Evolutionary conservation across 768 basidiomycete genomes (phyloP).

Genomic region (Suillus lakei): DNA sequence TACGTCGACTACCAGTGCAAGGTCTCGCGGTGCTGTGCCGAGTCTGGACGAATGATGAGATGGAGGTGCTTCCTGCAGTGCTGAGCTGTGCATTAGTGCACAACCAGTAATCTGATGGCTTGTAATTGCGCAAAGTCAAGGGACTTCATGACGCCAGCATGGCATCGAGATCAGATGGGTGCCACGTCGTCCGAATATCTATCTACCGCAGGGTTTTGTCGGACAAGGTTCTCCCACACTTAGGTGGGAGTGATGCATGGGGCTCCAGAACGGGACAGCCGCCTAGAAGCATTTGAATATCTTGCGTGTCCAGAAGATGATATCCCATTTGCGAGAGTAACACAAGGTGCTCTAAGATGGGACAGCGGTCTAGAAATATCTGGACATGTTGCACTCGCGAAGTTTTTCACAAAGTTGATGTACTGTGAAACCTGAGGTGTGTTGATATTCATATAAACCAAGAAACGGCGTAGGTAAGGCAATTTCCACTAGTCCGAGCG

Average conservation of each 20-base stretch:
- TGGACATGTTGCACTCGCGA: background rate
- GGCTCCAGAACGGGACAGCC: no score
- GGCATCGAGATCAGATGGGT: no score
- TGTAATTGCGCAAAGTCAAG: background rate
- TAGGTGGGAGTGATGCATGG: no score
- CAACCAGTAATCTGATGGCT: background rate
- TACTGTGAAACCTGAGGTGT: background rate
- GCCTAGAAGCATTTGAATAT: no score
- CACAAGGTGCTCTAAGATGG: background rate
- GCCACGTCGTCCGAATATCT: slow-evolving; percentile 7
- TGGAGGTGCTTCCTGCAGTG: background rate
- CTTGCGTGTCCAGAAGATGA: no score
- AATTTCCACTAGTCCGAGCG: no score
- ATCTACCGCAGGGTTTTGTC: background rate
- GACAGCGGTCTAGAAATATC: background rate
- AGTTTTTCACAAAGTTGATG: background rate
- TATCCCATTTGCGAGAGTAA: no score
- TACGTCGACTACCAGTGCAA: background rate
- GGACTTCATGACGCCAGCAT: background rate
- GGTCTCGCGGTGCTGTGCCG: background rate
- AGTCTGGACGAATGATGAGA: background rate
- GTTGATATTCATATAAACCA: background rate
- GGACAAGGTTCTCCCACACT: background rate
- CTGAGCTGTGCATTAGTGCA: slow-evolving; percentile 3
- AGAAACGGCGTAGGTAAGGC: background rate